Evolutionary conservation across 352 stramenopile genomes (phyloP).

Genomic region (Albugo laibachii): DNA sequence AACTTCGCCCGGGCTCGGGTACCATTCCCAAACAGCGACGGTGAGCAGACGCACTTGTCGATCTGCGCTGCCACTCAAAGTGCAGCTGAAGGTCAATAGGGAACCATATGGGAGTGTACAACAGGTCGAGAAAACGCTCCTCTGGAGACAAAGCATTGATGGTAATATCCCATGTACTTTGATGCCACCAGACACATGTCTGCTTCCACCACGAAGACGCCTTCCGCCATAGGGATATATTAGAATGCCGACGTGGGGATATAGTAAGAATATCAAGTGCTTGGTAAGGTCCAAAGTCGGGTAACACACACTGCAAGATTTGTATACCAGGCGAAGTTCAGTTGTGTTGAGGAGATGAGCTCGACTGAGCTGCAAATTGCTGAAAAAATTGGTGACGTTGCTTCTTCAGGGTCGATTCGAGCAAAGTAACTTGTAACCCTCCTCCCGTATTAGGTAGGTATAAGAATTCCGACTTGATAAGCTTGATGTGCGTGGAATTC

Average conservation of each 20-base stretch:
- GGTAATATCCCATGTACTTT: slow-evolving; percentile 6
- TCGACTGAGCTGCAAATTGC: slow-evolving; percentile 1
- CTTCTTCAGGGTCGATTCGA: slow-evolving; percentile 4
- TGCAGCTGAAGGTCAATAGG: slow-evolving; percentile 1
- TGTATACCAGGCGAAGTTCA: not conserved
- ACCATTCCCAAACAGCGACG: not conserved
- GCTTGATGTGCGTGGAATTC: slow-evolving; percentile 1
- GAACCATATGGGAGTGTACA: slow-evolving; percentile 5
- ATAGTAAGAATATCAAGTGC: slow-evolving; percentile 4
- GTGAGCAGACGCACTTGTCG: not conserved
- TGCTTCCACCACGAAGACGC: not conserved
- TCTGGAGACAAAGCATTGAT: too few species aligned
- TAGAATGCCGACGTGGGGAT: slow-evolving; percentile 3
- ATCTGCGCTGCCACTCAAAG: not conserved
- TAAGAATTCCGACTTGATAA: slow-evolving; percentile 4
- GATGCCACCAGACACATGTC: slow-evolving; percentile 5
- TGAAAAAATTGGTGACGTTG: slow-evolving; percentile 3
- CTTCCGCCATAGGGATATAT: slow-evolving; percentile 2
- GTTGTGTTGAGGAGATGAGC: not conserved
- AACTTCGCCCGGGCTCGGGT: not conserved
- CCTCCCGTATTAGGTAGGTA: slow-evolving; percentile 2
- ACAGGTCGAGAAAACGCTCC: not conserved
- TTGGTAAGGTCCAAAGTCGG: not conserved
- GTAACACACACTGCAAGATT: not conserved
- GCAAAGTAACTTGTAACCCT: slow-evolving; percentile 1